A percentile compares a stretch with the other conserved stretches of the same genome.
Evolutionary conservation across 768 basidiomycete genomes (phyloP).

Genomic region (Dioszegia crocea): DNA sequence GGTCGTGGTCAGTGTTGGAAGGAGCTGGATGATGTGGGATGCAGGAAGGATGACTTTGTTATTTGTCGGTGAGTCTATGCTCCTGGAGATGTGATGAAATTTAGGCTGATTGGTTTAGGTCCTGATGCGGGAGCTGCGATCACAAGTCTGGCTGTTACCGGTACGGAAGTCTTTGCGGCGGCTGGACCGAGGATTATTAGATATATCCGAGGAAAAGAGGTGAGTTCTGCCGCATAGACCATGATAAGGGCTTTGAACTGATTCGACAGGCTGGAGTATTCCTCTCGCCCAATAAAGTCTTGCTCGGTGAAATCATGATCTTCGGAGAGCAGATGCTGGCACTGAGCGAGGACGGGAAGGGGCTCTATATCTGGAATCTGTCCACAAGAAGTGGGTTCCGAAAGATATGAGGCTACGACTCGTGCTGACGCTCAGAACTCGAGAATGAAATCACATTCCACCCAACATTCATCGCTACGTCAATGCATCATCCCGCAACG

Average conservation of each 20-base stretch:
- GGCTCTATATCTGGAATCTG: constrained; percentile 75
- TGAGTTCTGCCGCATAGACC: constrained; percentile 37
- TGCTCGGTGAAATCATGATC: constrained; percentile 63
- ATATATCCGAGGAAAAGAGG: constrained; percentile 85
- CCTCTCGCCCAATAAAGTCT: constrained; percentile 17
- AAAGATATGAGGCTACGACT: too few relatives aligned
- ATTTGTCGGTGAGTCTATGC: constrained; percentile 73
- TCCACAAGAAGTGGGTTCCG: constrained; percentile 56
- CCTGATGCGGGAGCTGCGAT: constrained; percentile 75
- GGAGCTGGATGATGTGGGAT: constrained; percentile 93
- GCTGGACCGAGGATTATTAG: constrained; percentile 66
- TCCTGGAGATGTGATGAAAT: neutral
- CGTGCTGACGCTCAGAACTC: too few relatives aligned
- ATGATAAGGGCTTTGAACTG: neutral
- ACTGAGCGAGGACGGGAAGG: constrained; percentile 70
- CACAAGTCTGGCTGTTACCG: constrained; percentile 71
- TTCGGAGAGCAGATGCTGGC: constrained; percentile 79
- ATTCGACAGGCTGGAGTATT: constrained; percentile 10
- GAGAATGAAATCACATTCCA: constrained; percentile 73
- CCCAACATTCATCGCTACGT: constrained; percentile 74
- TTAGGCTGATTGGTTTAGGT: constrained; percentile 54
- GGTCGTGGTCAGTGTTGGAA: constrained; percentile 79
- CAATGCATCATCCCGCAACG: constrained; percentile 85
- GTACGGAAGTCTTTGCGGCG: constrained; percentile 78
- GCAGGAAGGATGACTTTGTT: constrained; percentile 85